These are phyloP conservation scores for Paecilomyces sp. DNA, from an alignment of 2,329 filamentous ascomycete genomes.

Conservation along the genomic window DNA sequence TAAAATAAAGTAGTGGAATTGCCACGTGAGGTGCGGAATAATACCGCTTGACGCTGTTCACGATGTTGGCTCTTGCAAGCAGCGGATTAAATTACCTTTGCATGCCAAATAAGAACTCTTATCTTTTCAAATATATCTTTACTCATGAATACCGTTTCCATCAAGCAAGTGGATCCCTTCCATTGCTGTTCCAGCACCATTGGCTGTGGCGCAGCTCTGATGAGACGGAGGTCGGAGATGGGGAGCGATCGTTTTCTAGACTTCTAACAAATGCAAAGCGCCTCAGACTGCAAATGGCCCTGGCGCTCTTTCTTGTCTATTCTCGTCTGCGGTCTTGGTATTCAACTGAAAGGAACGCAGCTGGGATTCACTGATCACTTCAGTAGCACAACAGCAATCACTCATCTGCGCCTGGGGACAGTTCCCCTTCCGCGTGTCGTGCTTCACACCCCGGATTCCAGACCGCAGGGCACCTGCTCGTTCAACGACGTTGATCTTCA, in stretches of 20 bases:
- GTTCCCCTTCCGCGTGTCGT: neutral
- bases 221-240: neutral
- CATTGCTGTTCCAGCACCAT: neutral
- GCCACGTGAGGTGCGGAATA: neutral
- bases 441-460: neutral
- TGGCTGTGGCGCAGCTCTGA: neutral
- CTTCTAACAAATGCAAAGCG: neutral
- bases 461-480: neutral
- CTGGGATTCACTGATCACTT: neutral
- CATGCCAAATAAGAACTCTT: too few relatives aligned
- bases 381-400: neutral
- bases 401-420: neutral
- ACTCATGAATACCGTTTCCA: too few relatives aligned
- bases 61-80: too few relatives aligned
- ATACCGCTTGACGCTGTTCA: too few relatives aligned
- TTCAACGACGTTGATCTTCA: slow-evolving; percentile 3
- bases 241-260: neutral
- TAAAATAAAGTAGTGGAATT: neutral
- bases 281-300: neutral
- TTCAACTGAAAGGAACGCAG: neutral
- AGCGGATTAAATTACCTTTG: too few relatives aligned
- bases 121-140: too few relatives aligned
- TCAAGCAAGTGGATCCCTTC: neutral
- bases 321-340: neutral
- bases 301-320: neutral